These are phyloP conservation scores for Pterocarpus macrocarpus DNA, from an alignment of 306 rosid genomes.

Conservation along the genomic window DNA sequence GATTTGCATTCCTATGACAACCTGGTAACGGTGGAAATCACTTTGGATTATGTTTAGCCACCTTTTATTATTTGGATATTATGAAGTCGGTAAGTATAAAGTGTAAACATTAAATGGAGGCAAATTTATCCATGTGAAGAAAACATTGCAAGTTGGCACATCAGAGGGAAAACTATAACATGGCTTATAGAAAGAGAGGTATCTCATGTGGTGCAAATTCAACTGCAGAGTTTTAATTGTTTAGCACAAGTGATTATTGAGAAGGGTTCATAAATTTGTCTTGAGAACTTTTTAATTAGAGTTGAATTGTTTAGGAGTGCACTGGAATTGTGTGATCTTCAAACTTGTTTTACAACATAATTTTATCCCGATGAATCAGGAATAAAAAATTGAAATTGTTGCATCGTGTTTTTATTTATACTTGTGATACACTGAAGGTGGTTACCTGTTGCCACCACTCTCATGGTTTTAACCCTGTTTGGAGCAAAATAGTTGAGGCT, in stretches of 20 bases:
- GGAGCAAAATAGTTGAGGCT: not conserved
- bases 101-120: constrained; percentile 11
- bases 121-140: constrained; percentile 20
- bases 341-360: not conserved
- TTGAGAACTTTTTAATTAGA: not conserved
- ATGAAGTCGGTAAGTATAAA: constrained; percentile 29
- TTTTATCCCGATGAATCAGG: too few relatives aligned
- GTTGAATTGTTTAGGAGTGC: not conserved
- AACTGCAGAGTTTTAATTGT: too few relatives aligned
- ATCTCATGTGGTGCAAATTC: too few relatives aligned
- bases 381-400: too few relatives aligned
- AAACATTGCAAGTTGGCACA: constrained; percentile 27
- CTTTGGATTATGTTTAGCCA: constrained; percentile 16
- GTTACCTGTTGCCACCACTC: too few relatives aligned
- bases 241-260: not conserved
- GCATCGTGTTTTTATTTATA: too few relatives aligned
- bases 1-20: constrained; percentile 32
- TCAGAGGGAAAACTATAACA: not conserved
- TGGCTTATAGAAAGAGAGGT: not conserved
- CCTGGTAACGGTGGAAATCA: constrained; percentile 29
- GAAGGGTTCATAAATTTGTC: not conserved
- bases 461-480: not conserved
- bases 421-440: too few relatives aligned
- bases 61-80: constrained; percentile 35
- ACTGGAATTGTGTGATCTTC: not conserved